Conservation (phyloP, 2,329 filamentous ascomycete genomes). For the Ascocoryne sarcoides region DNA sequence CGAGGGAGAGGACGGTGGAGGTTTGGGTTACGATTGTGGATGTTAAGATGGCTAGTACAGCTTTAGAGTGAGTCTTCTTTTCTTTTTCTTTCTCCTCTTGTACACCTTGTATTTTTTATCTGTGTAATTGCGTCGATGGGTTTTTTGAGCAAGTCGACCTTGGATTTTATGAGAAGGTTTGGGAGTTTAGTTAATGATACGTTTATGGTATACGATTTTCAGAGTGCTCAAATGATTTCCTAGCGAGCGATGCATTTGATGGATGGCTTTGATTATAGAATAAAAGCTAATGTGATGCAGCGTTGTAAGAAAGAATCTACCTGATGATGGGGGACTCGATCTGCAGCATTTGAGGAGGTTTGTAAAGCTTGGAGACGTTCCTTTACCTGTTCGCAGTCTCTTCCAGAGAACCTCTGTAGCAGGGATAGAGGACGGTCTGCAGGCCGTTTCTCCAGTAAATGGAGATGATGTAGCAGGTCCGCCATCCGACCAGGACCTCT, state of each 20-base stretch:
- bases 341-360: slow-evolving; percentile 67
- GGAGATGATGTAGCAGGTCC: neutral
- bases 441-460: neutral
- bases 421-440: neutral
- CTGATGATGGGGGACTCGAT: slow-evolving; percentile 54
- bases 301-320: slow-evolving; percentile 46
- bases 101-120: neutral
- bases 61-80: slow-evolving; percentile 54
- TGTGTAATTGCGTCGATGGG: neutral
- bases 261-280: neutral
- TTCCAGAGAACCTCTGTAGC: slow-evolving; percentile 21
- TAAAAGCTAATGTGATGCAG: slow-evolving; percentile 29
- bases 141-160: neutral
- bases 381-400: slow-evolving; percentile 48
- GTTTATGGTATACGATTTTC: neutral
- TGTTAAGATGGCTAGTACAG: slow-evolving; percentile 54
- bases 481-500: neutral
- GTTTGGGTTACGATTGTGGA: slow-evolving; percentile 67
- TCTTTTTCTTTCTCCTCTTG: neutral
- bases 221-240: slow-evolving; percentile 12
- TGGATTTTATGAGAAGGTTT: neutral
- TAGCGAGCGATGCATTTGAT: neutral
- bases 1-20: slow-evolving; percentile 48
- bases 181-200: neutral
- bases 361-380: slow-evolving; percentile 61